phyloP scores from a whole-genome alignment of 306 rosid species.

The Prinsepia uniflora region DNA sequence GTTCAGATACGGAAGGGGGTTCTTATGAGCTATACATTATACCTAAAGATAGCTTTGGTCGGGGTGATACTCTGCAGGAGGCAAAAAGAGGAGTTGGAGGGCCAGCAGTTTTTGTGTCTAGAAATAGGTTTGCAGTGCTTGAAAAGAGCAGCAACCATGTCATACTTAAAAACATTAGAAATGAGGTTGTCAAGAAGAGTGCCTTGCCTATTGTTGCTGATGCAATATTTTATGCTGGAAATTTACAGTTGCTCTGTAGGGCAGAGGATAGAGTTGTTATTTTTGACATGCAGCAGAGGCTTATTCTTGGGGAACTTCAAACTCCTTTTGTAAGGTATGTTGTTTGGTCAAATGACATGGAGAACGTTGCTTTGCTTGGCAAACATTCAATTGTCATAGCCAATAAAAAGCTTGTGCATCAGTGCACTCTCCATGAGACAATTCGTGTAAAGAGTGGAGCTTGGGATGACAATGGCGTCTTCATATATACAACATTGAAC shows the following conservation, averaged over 20 bases:
- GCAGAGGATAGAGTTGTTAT: conserved; percentile 73
- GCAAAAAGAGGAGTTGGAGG: conserved; percentile 82
- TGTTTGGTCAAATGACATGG: conserved; percentile 82
- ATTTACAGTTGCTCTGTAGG: conserved; percentile 73
- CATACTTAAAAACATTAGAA: conserved; percentile 57
- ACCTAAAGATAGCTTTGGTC: conserved; percentile 66
- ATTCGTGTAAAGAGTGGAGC: conserved; percentile 91
- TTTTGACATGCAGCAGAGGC: conserved; percentile 75
- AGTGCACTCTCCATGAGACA: conserved; percentile 88
- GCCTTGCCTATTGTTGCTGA: conserved; percentile 59
- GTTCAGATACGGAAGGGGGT: conserved; percentile 83
- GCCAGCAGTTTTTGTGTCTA: conserved; percentile 79
- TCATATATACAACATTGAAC: conserved; percentile 75
- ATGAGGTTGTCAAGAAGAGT: conserved; percentile 73
- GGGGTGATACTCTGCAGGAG: conserved; percentile 70
- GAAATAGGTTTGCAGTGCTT: conserved; percentile 84
- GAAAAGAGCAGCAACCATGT: conserved; percentile 75
- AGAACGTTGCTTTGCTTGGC: conserved; percentile 74
- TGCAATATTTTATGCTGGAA: conserved; percentile 80
- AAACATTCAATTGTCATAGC: conserved; percentile 79
- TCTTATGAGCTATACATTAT: conserved; percentile 73
- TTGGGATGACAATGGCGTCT: conserved; percentile 88
- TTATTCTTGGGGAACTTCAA: conserved; percentile 72
- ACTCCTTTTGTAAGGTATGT: conserved; percentile 74
- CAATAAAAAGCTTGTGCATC: conserved; percentile 75